Evolutionary conservation across 2,329 filamentous ascomycete genomes (phyloP), one percentile per base, ranked within the genome.

Genomic region (Plectosphaerella cucumerina): DNA sequence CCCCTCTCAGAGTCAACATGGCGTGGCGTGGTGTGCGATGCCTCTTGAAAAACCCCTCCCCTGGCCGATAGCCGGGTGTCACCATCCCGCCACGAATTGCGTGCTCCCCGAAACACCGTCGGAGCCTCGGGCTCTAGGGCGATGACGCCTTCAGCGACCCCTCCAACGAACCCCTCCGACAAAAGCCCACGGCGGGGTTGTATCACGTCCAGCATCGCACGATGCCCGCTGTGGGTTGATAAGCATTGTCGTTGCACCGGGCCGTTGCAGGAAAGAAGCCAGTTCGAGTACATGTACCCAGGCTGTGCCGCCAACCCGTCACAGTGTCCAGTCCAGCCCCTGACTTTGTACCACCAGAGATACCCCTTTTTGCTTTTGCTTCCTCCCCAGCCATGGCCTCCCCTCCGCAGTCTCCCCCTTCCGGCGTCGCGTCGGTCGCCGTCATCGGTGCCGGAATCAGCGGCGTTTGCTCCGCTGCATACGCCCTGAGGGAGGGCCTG

Each of bases 361-460:
- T 37, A 37, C 35, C 14, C 35, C 35, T 37, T 3, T 15, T 17
- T n/a, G 17, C 31, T 37, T 14, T 37, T 15, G n/a, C 34, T 5
- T 14, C 12, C 5, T 15, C 34, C n/a, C 12, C n/a, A 15, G n/a
- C 5, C 35, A 37, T 37, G 35, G 17, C 35, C 15, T 37, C 35
- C 14, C 14, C 35, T 37, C 35, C 35, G 12, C 35, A 37, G 35
- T 37, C 35, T 37, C 35, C 35, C 39, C 39, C n/a, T 20, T 17
- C n/a, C n/a, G 39, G 39, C 39, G 18, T 42, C 12, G 26, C 39
- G 33, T 47, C 45, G 17, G 49, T 50, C 15, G 49, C 49, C 21
- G 44, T 50, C 23, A 50, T 50, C 20, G 49, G 49, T 14, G 49
- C 49, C 17, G 49, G 49, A 5, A 47, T 47, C 12, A 50, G 49